Conservation (phyloP, 2,329 filamentous ascomycete genomes). For the Trichoderma sp. region DNA sequence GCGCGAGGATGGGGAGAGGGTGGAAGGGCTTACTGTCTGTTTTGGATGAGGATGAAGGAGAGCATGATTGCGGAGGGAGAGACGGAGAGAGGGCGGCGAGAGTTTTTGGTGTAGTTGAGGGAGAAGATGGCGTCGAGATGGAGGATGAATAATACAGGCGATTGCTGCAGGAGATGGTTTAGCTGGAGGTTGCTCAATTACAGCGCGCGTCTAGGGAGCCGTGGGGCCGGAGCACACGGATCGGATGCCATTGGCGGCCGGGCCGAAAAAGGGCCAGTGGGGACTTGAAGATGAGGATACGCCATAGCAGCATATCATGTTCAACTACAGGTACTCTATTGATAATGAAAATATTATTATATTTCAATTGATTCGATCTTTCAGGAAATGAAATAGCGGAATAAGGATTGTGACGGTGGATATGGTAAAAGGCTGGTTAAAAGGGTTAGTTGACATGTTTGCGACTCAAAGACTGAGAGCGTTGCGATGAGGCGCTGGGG, state of each 20-base stretch:
- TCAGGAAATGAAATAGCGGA: not conserved
- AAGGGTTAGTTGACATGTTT: not conserved
- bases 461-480: not conserved
- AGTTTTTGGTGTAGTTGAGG: constrained; percentile 4
- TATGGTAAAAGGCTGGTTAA: not conserved
- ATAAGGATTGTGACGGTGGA: not conserved
- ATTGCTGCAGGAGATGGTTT: not conserved
- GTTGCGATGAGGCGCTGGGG: not conserved
- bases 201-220: constrained; percentile 9
- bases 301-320: not conserved
- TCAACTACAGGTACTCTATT: not conserved
- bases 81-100: not conserved
- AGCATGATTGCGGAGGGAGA: constrained; percentile 54
- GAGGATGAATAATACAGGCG: not conserved
- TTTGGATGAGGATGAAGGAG: constrained; percentile 89
- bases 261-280: not conserved
- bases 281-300: not conserved
- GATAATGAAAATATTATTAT: not conserved
- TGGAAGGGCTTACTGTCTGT: constrained; percentile 69
- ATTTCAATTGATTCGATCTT: not conserved
- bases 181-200: constrained; percentile 8
- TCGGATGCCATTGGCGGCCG: constrained; percentile 28
- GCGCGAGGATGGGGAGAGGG: not conserved
- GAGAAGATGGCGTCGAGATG: not conserved
- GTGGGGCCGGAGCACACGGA: constrained; percentile 28